A percentile compares a stretch with the other conserved stretches of the same genome.
phyloP scores from a whole-genome alignment of 176 grass and related monocot species.

The Stipa capillata region DNA sequence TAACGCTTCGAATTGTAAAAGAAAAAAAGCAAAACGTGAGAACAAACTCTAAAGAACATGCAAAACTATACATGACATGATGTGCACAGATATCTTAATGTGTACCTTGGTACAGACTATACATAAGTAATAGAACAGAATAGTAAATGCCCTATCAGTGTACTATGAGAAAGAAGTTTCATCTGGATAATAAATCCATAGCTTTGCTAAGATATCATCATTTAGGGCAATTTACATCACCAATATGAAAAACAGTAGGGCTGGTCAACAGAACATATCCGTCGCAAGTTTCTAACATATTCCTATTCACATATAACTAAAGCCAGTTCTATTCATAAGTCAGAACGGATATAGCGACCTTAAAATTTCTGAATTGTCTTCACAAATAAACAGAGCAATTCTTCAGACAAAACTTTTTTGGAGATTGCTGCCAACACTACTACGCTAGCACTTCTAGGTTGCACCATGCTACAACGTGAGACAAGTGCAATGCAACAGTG shows the following conservation, averaged over 20 bases:
- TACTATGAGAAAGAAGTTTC: constrained; percentile 45
- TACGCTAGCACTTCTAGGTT: neutral
- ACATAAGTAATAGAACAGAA: neutral
- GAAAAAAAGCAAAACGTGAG: no score
- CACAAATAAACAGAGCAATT: neutral
- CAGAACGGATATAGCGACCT: no score
- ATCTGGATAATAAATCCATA: constrained; percentile 36
- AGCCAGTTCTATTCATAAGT: neutral
- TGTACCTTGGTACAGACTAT: no score
- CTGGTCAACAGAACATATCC: neutral
- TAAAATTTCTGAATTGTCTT: neutral
- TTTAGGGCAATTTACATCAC: constrained; percentile 12
- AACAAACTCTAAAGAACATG: neutral
- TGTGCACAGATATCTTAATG: no score
- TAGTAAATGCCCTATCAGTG: constrained; percentile 36
- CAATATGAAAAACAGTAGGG: neutral
- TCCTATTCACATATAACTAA: neutral
- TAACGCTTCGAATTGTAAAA: neutral
- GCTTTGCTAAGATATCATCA: constrained; percentile 28
- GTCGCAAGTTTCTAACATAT: neutral
- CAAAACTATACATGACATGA: neutral
- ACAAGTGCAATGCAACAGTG: neutral
- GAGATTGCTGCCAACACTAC: neutral
- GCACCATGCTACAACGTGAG: neutral
- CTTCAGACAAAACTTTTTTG: neutral